Percentiles rank a stretch among this genome's conserved stretches.
These are phyloP conservation scores for Beta macrorhiza DNA, from an alignment of 179 eudicot genomes.

Conservation along the genomic window DNA sequence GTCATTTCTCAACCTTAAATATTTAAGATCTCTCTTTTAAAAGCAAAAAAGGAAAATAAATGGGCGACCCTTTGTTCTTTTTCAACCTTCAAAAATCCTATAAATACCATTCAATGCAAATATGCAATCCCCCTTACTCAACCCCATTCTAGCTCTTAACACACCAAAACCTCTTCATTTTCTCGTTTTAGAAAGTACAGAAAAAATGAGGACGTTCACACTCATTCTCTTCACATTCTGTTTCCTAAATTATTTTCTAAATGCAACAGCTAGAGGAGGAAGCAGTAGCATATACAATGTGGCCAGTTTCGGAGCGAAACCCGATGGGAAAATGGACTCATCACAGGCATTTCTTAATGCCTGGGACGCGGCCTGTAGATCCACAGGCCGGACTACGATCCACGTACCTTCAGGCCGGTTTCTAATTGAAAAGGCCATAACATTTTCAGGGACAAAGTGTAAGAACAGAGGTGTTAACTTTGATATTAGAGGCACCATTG, in stretches of 20 bases:
- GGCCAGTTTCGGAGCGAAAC: conserved; percentile 38
- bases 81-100: background rate
- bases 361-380: conserved; percentile 38
- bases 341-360: conserved; percentile 33
- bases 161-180: background rate
- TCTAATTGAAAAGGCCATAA: conserved; percentile 14
- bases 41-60: background rate
- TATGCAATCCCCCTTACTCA: background rate
- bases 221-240: background rate
- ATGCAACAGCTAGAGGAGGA: background rate
- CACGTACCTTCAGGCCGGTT: conserved; percentile 34
- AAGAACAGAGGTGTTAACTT: conserved; percentile 23
- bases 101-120: background rate
- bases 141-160: background rate
- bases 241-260: background rate
- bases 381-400: conserved; percentile 12
- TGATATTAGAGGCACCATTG: conserved; percentile 30
- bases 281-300: conserved; percentile 21
- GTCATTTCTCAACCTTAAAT: background rate
- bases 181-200: background rate
- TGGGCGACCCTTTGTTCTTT: background rate
- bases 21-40: background rate
- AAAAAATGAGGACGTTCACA: background rate
- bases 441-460: conserved; percentile 29
- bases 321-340: conserved; percentile 43